These are phyloP conservation scores for Ophiostoma ulmi DNA, from an alignment of 2,329 filamentous ascomycete species.

Conservation along the genomic window DNA sequence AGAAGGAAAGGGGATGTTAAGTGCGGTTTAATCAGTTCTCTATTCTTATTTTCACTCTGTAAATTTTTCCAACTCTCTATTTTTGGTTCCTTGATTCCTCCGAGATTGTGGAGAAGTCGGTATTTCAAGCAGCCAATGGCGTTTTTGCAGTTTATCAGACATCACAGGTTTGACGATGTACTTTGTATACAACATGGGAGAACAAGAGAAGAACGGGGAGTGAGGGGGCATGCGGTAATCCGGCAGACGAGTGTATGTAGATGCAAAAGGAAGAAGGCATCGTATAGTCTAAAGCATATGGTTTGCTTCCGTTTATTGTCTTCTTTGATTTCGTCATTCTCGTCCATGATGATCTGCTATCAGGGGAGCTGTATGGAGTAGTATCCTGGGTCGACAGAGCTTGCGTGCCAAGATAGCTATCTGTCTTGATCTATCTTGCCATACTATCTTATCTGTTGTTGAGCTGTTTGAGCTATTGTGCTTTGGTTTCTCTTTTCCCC, in stretches of 20 bases:
- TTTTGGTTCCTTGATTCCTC: conserved; percentile 2
- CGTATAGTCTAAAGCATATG: not conserved
- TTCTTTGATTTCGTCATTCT: not conserved
- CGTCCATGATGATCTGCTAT: not conserved
- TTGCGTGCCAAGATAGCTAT: not conserved
- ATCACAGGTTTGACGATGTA: not conserved
- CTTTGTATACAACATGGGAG: not conserved
- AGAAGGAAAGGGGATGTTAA: not conserved
- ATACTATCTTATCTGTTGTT: not conserved
- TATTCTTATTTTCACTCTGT: too few species aligned
- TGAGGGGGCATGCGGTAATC: not conserved
- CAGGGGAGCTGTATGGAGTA: not conserved
- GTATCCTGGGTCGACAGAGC: not conserved
- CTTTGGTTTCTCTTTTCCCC: not conserved
- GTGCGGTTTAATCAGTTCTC: not conserved
- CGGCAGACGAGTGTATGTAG: not conserved
- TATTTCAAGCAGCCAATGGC: conserved; percentile 23
- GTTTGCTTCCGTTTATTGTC: not conserved
- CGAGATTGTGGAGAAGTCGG: not conserved
- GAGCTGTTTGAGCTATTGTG: not conserved
- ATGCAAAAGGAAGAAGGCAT: not conserved
- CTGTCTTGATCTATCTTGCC: not conserved
- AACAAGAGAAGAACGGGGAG: not conserved
- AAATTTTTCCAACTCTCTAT: too few species aligned
- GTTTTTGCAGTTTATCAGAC: conserved; percentile 24